Evolutionary conservation across 140 eudicot species (phyloP), one percentile per base, ranked within the genome.

Genomic region (Erigeron philadelphicus): DNA sequence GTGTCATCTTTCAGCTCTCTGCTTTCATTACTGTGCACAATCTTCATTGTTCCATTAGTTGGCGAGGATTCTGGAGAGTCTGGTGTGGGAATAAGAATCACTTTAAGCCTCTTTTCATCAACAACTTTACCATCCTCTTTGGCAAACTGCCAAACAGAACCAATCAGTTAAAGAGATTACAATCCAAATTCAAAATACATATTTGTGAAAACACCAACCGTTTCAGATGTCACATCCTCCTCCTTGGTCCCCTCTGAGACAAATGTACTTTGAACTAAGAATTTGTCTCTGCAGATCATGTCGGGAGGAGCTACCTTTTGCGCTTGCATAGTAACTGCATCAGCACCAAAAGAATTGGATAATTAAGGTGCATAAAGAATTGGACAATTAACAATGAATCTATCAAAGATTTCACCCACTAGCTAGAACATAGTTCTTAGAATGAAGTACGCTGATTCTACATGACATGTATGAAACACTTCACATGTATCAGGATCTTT

Each of bases 261-360:
- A 73, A 68, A 44, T 8, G 86, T 55, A 66, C 84, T 74, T 66
- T 88, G 96, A 78, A 85, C 78, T 73, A 88, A 80, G 68, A 88
- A 88, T 71, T 88, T 88, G 84, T 88, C 96, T 73, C 84, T 85
- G 86, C 89, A 85, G 19, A 63, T 61, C 83, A 83, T 63, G 57
- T 85, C 87, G 35, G 81, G 81, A 61, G 96, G 93, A 79, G 79
- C 75, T 62, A 69, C 77, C 84, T 74, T 73, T 58, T 67, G 89
- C 8, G 87, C 90, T 83, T 88, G 93, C 93, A 88, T 88, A 18
- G 85, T 85, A 47, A 88, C 96, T 88, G 76, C 77, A 77, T 65
- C 42, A 73, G 15, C 76, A 67, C 21, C 45, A 56, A 48, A 45
- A 71, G 19, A 49, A 71, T 17, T 47, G 16, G 64, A 53, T 71